These are phyloP conservation scores for Microsporum canis DNA, from an alignment of 2,329 filamentous ascomycete genomes.

Conservation along the genomic window DNA sequence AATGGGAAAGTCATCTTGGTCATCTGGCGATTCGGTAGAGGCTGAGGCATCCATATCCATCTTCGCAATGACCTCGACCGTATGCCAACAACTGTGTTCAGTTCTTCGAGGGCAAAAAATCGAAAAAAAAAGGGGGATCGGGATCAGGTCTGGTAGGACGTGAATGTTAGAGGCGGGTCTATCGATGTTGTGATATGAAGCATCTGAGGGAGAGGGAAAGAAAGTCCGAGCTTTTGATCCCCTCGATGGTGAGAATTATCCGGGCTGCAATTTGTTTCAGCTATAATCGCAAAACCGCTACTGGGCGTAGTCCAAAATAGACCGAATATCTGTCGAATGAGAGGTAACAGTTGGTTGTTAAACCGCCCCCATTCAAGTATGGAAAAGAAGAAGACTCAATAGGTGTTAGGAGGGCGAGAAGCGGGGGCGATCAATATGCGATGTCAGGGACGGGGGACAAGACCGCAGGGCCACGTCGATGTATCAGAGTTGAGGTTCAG, in stretches of 20 bases:
- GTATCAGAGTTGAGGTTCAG: not conserved
- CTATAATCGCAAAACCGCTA: constrained; percentile 3
- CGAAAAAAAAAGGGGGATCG: not conserved
- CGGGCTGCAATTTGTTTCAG: not conserved
- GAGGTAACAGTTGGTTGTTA: not conserved
- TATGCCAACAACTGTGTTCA: not conserved
- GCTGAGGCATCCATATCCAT: constrained; percentile 4
- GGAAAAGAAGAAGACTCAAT: not conserved
- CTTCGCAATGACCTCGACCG: not conserved
- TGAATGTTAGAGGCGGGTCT: not conserved
- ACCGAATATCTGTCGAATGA: constrained; percentile 1
- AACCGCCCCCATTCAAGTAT: not conserved
- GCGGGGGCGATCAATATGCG: constrained; percentile 4
- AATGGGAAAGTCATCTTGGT: constrained; percentile 67
- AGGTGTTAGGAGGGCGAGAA: not conserved
- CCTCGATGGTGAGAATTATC: constrained; percentile 1
- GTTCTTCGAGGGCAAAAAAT: not conserved
- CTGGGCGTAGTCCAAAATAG: not conserved
- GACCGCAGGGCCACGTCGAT: constrained; percentile 3
- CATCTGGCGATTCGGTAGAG: constrained; percentile 44
- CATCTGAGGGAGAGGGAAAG: not conserved
- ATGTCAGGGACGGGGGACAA: not conserved
- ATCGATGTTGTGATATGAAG: not conserved
- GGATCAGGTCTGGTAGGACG: not conserved
- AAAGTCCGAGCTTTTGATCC: not conserved